Evolutionary conservation across 441 rosid species (phyloP).

Genomic region (Eutrema salsugineum): DNA sequence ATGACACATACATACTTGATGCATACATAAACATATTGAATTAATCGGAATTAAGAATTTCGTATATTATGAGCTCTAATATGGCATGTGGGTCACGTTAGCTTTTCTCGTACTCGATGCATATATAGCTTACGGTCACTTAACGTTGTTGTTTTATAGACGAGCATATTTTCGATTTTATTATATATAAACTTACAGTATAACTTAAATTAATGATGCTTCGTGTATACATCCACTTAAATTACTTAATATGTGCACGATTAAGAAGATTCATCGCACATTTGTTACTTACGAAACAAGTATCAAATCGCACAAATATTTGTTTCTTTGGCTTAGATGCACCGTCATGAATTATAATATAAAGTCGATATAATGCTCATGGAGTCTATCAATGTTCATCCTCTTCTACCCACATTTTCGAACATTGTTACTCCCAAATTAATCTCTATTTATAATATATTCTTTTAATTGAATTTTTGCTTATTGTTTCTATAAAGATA

Average conservation of each 20-base stretch:
- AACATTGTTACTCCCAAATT: conserved; percentile 20
- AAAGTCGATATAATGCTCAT: not conserved
- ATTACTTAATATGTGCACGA: conserved; percentile 5
- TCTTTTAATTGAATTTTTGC: conserved; percentile 9
- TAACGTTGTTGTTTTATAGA: not conserved
- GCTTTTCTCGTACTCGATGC: conserved; percentile 25
- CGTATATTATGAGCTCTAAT: conserved; percentile 6
- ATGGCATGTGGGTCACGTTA: conserved; percentile 29
- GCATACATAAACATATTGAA: not conserved
- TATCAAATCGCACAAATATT: conserved; percentile 32
- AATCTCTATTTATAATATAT: not conserved
- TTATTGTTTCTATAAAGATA: not conserved
- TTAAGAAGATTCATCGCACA: conserved; percentile 30
- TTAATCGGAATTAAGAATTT: not conserved
- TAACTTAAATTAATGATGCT: not conserved
- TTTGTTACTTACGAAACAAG: conserved; percentile 21
- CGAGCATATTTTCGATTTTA: not conserved
- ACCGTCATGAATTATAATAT: conserved; percentile 30
- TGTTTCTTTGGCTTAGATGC: conserved; percentile 24
- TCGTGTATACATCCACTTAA: conserved; percentile 17
- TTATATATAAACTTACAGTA: not conserved
- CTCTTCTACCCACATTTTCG: conserved; percentile 26
- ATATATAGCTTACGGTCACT: conserved; percentile 10
- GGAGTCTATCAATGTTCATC: conserved; percentile 33
- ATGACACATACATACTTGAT: not conserved